Conservation (phyloP, 192 early-diverging fungal genomes). For the Linnemannia schmuckeri region DNA sequence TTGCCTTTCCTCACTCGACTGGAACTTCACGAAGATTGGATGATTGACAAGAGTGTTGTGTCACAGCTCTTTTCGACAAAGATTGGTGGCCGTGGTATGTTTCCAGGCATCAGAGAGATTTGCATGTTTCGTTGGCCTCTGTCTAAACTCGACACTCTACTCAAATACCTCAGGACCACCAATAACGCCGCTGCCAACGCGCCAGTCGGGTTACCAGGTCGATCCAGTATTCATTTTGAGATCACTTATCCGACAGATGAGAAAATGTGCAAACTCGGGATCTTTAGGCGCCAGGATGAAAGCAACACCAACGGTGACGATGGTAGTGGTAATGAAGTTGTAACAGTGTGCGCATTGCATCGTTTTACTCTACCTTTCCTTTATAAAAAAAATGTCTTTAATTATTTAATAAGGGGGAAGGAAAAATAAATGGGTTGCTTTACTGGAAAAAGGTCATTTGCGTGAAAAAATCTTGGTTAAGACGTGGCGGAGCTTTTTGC, state of each 20-base stretch:
- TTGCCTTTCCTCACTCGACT: no score
- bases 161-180: no score
- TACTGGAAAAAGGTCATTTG: background rate
- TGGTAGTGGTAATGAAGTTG: background rate
- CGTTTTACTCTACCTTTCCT: background rate
- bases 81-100: background rate
- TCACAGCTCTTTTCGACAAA: background rate
- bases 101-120: background rate
- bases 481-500: slow-evolving; percentile 27
- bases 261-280: no score
- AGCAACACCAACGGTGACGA: background rate
- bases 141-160: background rate
- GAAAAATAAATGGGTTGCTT: no score
- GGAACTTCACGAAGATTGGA: no score
- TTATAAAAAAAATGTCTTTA: background rate
- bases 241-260: no score
- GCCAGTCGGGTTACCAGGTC: no score
- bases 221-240: no score
- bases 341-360: no score
- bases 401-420: background rate
- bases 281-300: background rate
- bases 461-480: slow-evolving; percentile 39
- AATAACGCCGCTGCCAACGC: no score
- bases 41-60: no score
- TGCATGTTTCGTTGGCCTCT: background rate